A percentile compares a stretch with the other conserved stretches of the same genome.
Evolutionary conservation across 768 basidiomycete genomes (phyloP).

Genomic region (Dioszegia crocea): DNA sequence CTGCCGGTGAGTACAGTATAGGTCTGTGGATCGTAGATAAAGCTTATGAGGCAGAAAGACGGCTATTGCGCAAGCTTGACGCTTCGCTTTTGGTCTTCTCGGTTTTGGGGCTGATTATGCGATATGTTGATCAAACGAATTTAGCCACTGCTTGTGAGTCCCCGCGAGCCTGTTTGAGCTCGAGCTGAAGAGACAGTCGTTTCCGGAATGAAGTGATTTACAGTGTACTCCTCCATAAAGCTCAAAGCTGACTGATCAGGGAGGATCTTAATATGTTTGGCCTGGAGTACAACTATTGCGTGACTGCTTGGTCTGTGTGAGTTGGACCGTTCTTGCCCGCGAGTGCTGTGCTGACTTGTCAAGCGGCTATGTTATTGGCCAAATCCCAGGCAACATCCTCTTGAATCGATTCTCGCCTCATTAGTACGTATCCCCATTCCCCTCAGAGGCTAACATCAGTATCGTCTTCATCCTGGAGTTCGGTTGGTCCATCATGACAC

Average conservation of each 20-base stretch:
- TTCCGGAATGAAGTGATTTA: not conserved
- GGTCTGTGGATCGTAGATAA: not conserved
- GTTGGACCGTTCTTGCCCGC: not conserved
- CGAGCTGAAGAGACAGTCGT: not conserved
- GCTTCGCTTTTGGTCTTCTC: not conserved
- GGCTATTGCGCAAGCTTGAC: not conserved
- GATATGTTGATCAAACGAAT: conserved; percentile 31
- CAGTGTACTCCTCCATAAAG: not conserved
- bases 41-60: not conserved
- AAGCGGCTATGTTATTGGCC: conserved; percentile 26
- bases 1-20: not conserved
- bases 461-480: conserved; percentile 24
- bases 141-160: conserved; percentile 28
- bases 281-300: conserved; percentile 32
- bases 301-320: conserved; percentile 34
- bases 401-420: conserved; percentile 39
- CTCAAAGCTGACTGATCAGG: conserved; percentile 33
- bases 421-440: conserved; percentile 10
- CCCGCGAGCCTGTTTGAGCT: too few relatives aligned
- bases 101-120: conserved; percentile 23
- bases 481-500: conserved; percentile 40
- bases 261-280: conserved; percentile 38
- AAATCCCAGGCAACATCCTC: conserved; percentile 33
- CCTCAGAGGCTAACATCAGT: not conserved
- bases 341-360: too few relatives aligned